These are phyloP conservation scores for Secale cereale DNA, from an alignment of 176 grass and related monocot genomes.

Conservation along the genomic window DNA sequence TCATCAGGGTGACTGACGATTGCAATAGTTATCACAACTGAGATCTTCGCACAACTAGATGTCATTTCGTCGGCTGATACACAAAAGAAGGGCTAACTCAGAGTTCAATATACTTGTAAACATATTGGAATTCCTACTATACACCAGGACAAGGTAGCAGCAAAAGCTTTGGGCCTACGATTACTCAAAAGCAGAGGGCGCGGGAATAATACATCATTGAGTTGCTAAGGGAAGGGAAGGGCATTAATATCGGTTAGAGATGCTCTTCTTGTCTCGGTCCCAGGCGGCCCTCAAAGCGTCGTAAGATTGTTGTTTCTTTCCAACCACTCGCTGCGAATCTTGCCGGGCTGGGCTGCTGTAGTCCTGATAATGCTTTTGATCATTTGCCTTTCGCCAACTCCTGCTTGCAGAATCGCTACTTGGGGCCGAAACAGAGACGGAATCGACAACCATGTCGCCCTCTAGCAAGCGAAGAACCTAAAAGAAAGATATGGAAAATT, in stretches of 20 bases:
- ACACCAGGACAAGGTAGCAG: slow-evolving; percentile 37
- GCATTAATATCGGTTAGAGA: slow-evolving; percentile 49
- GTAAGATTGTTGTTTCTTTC: slow-evolving; percentile 53
- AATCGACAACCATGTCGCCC: slow-evolving; percentile 72
- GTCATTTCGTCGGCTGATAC: slow-evolving; percentile 10
- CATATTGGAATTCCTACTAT: slow-evolving; percentile 61
- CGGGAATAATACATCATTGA: slow-evolving; percentile 60
- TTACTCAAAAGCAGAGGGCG: slow-evolving; percentile 14
- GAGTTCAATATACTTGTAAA: slow-evolving; percentile 49
- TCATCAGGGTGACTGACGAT: not conserved
- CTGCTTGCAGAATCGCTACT: slow-evolving; percentile 61
- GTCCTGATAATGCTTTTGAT: slow-evolving; percentile 40
- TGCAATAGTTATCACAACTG: not conserved
- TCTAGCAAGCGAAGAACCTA: slow-evolving; percentile 97
- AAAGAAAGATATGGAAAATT: not conserved
- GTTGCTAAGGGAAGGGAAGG: not conserved
- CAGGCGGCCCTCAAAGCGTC: slow-evolving; percentile 56
- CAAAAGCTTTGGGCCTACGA: slow-evolving; percentile 40
- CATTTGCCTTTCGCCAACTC: slow-evolving; percentile 53
- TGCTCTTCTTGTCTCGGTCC: slow-evolving; percentile 65
- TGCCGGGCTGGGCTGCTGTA: slow-evolving; percentile 39
- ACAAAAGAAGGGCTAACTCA: slow-evolving; percentile 27
- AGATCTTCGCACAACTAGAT: not conserved
- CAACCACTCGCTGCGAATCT: slow-evolving; percentile 33
- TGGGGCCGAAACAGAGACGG: slow-evolving; percentile 52